phyloP scores from a whole-genome alignment of 495 filamentous ascomycete species.

The Lindgomyces ingoldianus region DNA sequence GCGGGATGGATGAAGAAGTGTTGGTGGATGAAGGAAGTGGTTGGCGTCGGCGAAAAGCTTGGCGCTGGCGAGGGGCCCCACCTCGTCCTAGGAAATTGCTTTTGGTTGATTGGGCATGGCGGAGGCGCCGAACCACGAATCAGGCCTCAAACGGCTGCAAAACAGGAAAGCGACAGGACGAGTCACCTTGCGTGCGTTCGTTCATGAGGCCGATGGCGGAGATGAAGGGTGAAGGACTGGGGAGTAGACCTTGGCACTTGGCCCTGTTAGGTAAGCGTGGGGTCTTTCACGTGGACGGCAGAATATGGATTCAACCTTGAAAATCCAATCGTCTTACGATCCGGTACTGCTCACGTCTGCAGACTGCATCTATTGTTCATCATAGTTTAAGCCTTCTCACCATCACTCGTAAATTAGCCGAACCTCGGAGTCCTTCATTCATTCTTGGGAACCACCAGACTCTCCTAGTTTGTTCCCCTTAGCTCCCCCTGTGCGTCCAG shows the following conservation, averaged over 20 bases:
- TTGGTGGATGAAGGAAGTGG: background rate
- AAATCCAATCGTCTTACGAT: background rate
- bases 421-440: background rate
- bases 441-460: too few relatives aligned
- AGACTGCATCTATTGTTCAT: background rate
- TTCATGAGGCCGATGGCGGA: background rate
- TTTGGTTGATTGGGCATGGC: too few relatives aligned
- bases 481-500: background rate
- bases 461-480: too few relatives aligned
- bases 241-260: too few relatives aligned
- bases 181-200: background rate
- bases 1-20: background rate
- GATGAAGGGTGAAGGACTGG: too few relatives aligned
- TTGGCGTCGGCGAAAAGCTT: too few relatives aligned
- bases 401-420: too few relatives aligned
- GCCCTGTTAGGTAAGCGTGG: background rate
- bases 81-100: too few relatives aligned
- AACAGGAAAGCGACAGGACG: background rate
- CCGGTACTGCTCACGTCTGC: background rate
- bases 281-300: background rate
- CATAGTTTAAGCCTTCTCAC: too few relatives aligned
- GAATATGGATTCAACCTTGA: too few relatives aligned
- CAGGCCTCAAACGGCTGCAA: background rate
- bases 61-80: too few relatives aligned
- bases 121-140: background rate